Base-by-base conservation (phyloP, 2,329 filamentous ascomycete genomes). In the Penicillium decumbens region DNA sequence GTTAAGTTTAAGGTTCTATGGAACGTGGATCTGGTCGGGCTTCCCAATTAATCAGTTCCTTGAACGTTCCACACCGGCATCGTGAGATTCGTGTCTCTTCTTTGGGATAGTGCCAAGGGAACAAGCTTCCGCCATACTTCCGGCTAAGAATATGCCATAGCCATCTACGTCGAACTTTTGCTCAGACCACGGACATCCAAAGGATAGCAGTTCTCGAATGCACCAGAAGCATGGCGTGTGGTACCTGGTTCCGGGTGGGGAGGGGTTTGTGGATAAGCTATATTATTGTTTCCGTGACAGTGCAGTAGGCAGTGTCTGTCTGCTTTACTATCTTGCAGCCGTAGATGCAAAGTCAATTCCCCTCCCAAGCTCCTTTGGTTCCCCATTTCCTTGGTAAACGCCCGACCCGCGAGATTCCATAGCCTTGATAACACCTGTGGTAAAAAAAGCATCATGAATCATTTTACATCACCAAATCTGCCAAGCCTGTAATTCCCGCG, bases 41-140 rank as follows among this genome's bases (percentile, higher is more conserved):
- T 51, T 24, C 50, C 57, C 53, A 49, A 56, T 58, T 24, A 20
- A 51, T 55, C 45, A 58, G 53, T 41, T 18, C 54, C 48, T 43
- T 40, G 20, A 28, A 15, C 10, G 45, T 20, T 12, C 46, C 50
- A 25, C 46, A 51, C 49, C 49, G 52, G 43, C 23, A 40, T 40
- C 20, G 38, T 27, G 38, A 41, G 38, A 41, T 41, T 27, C 38
- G 7, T 27, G 12, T 8, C 25, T 27, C 23, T 27, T 24, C 24
- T 39, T 39, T 39, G 10, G 1, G 12, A 32, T 38, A n/a, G 9
- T 4, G 20, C 40, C 40, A 13, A 43, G 12, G 8, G 37, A 39
- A 32, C 12, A 53, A 55, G 49, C 42, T 56, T 53, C 38, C 47
- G 41, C 33, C 41, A 41, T 25, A 35, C 45, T 27, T 29, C 38